phyloP scores from a whole-genome alignment of 495 filamentous ascomycete species.

The Rhypophila decipiens region DNA sequence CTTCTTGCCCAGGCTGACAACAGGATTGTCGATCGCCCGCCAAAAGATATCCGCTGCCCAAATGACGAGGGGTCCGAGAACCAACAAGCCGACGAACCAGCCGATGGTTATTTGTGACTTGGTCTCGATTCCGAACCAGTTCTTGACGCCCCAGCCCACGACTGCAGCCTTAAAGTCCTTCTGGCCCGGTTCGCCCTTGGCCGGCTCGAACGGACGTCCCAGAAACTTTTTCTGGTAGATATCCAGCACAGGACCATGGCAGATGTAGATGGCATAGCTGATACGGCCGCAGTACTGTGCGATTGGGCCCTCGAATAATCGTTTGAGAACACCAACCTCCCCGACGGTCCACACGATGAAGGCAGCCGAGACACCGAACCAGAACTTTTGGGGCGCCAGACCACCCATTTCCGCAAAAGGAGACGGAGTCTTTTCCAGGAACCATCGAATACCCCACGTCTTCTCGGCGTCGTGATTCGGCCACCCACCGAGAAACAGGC shows the following conservation, averaged over 20 bases:
- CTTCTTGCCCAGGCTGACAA: constrained; percentile 50
- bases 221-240: constrained; percentile 44
- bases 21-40: constrained; percentile 51
- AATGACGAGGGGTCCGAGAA: constrained; percentile 46
- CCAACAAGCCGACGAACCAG: constrained; percentile 43
- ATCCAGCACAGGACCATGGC: constrained; percentile 52
- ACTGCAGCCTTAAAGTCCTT: constrained; percentile 19
- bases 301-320: constrained; percentile 47
- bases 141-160: constrained; percentile 40
- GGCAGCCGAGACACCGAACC: constrained; percentile 51
- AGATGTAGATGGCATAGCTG: constrained; percentile 56
- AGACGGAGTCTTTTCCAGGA: constrained; percentile 26
- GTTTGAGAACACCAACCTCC: constrained; percentile 43
- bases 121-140: constrained; percentile 45
- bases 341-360: constrained; percentile 51
- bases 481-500: constrained; percentile 40
- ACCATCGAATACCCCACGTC: constrained; percentile 28
- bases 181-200: constrained; percentile 13
- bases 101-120: constrained; percentile 44
- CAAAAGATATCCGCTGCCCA: constrained; percentile 56
- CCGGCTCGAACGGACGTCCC: constrained; percentile 14
- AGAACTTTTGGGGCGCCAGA: constrained; percentile 40
- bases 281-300: constrained; percentile 59
- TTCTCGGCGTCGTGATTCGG: constrained; percentile 32
- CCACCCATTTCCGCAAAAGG: constrained; percentile 26